A percentile compares a stretch with the other conserved stretches of the same genome.
phyloP scores from a whole-genome alignment of 345 rosid species.

The Acer campestre region DNA sequence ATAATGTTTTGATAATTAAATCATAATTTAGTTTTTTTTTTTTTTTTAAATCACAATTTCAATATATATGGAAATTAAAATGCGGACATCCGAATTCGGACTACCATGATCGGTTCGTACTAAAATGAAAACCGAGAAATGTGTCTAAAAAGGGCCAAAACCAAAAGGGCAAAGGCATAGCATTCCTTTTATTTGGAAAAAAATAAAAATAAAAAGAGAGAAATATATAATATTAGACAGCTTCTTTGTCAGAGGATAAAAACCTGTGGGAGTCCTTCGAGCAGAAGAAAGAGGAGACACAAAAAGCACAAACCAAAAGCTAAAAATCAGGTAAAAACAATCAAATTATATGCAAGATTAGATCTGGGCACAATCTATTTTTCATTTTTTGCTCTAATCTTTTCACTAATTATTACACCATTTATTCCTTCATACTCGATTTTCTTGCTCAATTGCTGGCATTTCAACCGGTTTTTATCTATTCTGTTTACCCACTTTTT shows the following conservation, averaged over 20 bases:
- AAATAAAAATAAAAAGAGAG: no score
- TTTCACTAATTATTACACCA: background rate
- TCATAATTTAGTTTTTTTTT: no score
- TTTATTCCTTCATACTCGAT: background rate
- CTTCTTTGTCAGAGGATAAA: background rate
- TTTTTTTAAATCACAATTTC: no score
- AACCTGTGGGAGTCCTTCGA: background rate
- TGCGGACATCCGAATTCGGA: no score
- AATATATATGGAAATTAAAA: no score
- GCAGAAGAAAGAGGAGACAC: slow-evolving; percentile 17
- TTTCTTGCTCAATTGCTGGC: background rate
- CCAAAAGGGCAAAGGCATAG: no score
- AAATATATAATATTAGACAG: background rate
- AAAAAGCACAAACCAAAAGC: background rate
- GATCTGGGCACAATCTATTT: background rate
- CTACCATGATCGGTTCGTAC: no score
- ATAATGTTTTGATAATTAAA: no score
- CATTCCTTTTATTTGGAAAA: no score
- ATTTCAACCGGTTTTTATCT: background rate
- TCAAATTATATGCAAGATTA: background rate
- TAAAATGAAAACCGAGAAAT: no score
- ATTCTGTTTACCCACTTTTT: background rate
- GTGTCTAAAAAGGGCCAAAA: no score
- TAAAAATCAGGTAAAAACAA: background rate
- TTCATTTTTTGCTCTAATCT: background rate